Evolutionary conservation across 1,139 yeast species (phyloP), one percentile per base, ranked within the genome.

Genomic region (Citeromyces siamensis): DNA sequence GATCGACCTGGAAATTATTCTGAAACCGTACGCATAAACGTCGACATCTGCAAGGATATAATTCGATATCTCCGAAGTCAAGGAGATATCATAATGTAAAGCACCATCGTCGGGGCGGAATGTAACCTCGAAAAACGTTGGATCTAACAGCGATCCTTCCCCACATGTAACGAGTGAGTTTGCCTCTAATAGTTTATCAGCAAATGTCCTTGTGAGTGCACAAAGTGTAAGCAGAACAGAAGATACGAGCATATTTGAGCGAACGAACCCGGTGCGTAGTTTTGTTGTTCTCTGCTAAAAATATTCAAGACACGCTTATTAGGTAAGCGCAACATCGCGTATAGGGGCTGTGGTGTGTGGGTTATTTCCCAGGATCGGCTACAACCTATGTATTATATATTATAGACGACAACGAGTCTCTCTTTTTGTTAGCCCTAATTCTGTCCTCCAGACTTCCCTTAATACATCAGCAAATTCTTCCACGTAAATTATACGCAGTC

Each of bases 391-490:
- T 14, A 4, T 20, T 18, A 39, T 39, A 23, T 38, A 42, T 5
- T 43, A 44, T 12, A 29, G 16, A 33, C 28, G 16, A 32, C 37
- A 13, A 37, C 29, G 19, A 35, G 17, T 12, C 51, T 37, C 14
- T 60, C 64, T 31, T 62, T 12, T 26, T 12, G 31, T 9, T 8
- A 17, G 31, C 5, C 31, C 31, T 13, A 10, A 26, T 12, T 9
- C 9, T 12, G 31, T 66, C 8, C 70, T 71, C 94, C 94, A 84
- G 9, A 77, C 82, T 33, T 66, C 64, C 37, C 59, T 62, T 39
- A 84, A 61, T 5, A 80, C 94, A 50, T 84, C 94, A 66, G 83
- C 72, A 45, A 85, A 80, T 46, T 81, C 84, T 48, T 69, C 72
- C 36, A 85, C 93, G 50, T 81, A 85, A 37, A 57, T 57, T 17